A percentile compares a stretch with the other conserved stretches of the same genome.
Evolutionary conservation across 768 basidiomycete genomes (phyloP).

Genomic region (Termitomyces titanicus): DNA sequence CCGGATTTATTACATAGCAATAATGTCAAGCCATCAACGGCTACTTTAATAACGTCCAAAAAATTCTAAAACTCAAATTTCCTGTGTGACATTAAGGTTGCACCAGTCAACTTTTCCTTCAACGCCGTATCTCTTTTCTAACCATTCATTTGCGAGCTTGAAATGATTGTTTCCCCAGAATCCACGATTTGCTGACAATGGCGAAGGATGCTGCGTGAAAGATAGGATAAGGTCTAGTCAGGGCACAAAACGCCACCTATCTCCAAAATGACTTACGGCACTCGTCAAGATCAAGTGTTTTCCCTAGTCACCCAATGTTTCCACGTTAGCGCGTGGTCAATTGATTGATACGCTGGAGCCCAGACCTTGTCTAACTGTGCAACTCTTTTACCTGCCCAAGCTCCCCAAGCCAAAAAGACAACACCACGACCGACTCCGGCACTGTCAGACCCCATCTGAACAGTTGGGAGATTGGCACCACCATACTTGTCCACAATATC

Average conservation of each 20-base stretch:
- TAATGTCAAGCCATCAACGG: conserved; percentile 5
- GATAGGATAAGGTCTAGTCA: conserved; percentile 21
- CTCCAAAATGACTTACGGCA: conserved; percentile 47
- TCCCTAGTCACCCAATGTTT: conserved; percentile 34
- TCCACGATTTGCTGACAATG: conserved; percentile 70
- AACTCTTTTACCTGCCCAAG: conserved; percentile 81
- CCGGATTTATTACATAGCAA: conserved; percentile 1
- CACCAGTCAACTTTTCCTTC: conserved; percentile 77
- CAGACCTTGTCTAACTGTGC: conserved; percentile 70
- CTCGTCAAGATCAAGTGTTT: conserved; percentile 81
- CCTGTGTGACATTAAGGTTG: conserved; percentile 19
- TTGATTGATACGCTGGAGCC: background rate
- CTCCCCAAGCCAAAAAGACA: conserved; percentile 88
- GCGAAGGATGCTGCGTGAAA: conserved; percentile 72
- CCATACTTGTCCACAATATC: conserved; percentile 75
- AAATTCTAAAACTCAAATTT: conserved; percentile 15
- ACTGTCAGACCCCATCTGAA: conserved; percentile 26
- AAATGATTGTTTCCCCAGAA: conserved; percentile 93
- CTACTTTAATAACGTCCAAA: background rate
- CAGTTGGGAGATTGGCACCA: conserved; percentile 57
- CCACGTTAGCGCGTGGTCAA: background rate
- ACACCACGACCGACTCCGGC: conserved; percentile 64
- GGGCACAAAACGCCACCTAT: conserved; percentile 3
- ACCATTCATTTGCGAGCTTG: conserved; percentile 82
- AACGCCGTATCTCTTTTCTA: conserved; percentile 71